Conservation (phyloP, 2,329 filamentous ascomycete species). For the Venturia asperata region DNA sequence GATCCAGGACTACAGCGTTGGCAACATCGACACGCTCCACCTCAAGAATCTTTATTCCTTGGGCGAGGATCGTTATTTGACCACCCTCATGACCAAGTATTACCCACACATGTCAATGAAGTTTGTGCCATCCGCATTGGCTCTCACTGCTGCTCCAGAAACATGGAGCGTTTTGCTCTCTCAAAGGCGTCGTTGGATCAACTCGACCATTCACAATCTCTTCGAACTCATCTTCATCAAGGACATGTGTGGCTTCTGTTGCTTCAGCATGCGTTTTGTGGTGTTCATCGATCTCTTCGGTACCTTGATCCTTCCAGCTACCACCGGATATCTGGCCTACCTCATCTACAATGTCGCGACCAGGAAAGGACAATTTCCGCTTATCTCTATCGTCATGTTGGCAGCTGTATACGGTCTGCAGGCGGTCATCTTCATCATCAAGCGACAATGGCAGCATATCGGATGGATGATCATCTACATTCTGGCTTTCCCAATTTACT, state of each 20-base stretch:
- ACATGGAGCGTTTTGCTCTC: slow-evolving; percentile 90
- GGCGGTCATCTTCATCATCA: slow-evolving; percentile 91
- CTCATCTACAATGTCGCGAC: slow-evolving; percentile 74
- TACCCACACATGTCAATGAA: slow-evolving; percentile 96
- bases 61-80: slow-evolving; percentile 94
- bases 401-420: slow-evolving; percentile 92
- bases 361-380: slow-evolving; percentile 65
- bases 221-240: slow-evolving; percentile 82
- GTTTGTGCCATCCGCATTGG: slow-evolving; percentile 88
- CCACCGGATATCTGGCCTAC: slow-evolving; percentile 78
- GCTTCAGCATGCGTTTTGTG: slow-evolving; percentile 95
- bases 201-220: slow-evolving; percentile 96
- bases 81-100: slow-evolving; percentile 96
- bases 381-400: slow-evolving; percentile 83
- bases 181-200: slow-evolving; percentile 99
- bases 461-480: slow-evolving; percentile 99
- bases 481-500: slow-evolving; percentile 90
- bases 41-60: slow-evolving; percentile 89
- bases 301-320: slow-evolving; percentile 85
- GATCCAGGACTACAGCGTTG: slow-evolving; percentile 81
- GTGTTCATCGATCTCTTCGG: slow-evolving; percentile 91
- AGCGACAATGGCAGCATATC: slow-evolving; percentile 95
- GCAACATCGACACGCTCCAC: slow-evolving; percentile 87
- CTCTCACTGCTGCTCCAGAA: slow-evolving; percentile 87
- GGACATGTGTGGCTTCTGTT: slow-evolving; percentile 97